Evolutionary conservation across 1,284 basidiomycete genomes (phyloP), one percentile per base, ranked within the genome.

Genomic region (Hemileccinum hortonii): DNA sequence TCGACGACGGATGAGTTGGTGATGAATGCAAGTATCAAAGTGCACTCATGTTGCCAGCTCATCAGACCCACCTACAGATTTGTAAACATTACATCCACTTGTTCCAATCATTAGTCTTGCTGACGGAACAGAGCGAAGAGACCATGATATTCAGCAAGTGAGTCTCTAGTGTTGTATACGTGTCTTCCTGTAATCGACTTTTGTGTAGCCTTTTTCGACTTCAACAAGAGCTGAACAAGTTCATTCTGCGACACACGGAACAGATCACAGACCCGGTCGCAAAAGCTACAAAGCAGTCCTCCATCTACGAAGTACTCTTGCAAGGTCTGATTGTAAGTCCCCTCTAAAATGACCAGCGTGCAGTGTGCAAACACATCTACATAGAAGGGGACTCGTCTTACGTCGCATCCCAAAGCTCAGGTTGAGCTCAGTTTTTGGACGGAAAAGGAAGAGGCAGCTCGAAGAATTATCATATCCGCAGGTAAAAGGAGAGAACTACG

Each of bases 61-160:
- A 53, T 40, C 3, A 22, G 44, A 54, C 10, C n/a, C 15, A 8
- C 41, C 21, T 36, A n/a, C 48, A 72, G 78, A 70, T 77, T 69
- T 80, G 86, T 77, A 69, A 77, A 63, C 75, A 85, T 52, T 98
- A 97, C 66, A 79, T 86, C 12, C 75, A 76, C 22, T 67, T 94
- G 57, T 96, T 97, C 74, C 85, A 83, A 53, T 85, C 87, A 3
- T 84, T 93, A 57, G 82, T 93, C 19, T 80, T 82, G 22, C 71
- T 96, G 58, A 92, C 91, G 7, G 82, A 82, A 44, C 87, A 91
- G 59, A 86, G 85, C 39, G 91, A 94, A 59, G 94, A 97, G 67
- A 92, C 90, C 7, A 95, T 96, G 93, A 88, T 95, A 43, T 96
- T 95, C 64, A 86, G 89, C 14, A 93, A 94, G 94, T 94, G 65